These are phyloP conservation scores for Austroboletus niveus DNA, from an alignment of 1,284 basidiomycete species.

Conservation along the genomic window DNA sequence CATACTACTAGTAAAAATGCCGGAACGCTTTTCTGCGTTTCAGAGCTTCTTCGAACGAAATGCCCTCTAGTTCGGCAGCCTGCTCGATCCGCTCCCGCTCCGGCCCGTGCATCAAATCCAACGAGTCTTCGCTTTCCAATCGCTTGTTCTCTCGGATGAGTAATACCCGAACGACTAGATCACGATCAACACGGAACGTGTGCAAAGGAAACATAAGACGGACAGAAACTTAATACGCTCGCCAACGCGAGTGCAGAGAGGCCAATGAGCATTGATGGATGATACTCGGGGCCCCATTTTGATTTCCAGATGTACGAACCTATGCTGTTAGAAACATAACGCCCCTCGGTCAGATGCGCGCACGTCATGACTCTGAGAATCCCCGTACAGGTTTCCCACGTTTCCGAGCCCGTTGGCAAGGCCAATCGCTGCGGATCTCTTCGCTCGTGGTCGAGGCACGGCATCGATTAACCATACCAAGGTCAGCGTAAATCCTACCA, in stretches of 20 bases:
- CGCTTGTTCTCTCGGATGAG: constrained; percentile 45
- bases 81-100: constrained; percentile 46
- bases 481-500: constrained; percentile 54
- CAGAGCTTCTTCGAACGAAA: constrained; percentile 52
- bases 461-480: constrained; percentile 64
- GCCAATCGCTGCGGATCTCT: constrained; percentile 47
- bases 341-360: background rate
- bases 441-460: constrained; percentile 64
- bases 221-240: constrained; percentile 40
- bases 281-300: constrained; percentile 50
- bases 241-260: constrained; percentile 41
- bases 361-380: background rate
- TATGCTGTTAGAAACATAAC: constrained; percentile 30
- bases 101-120: constrained; percentile 40
- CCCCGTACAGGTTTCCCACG: constrained; percentile 35
- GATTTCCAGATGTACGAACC: constrained; percentile 55
- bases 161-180: constrained; percentile 45
- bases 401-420: constrained; percentile 35
- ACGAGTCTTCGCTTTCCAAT: constrained; percentile 43
- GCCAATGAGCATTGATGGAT: constrained; percentile 52
- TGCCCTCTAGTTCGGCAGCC: constrained; percentile 48
- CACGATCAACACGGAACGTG: background rate
- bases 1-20: constrained; percentile 16
- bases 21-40: constrained; percentile 40
- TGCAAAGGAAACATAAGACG: background rate